phyloP scores from a whole-genome alignment of 257 asterid species.

The Capsicum rhomboideum region DNA sequence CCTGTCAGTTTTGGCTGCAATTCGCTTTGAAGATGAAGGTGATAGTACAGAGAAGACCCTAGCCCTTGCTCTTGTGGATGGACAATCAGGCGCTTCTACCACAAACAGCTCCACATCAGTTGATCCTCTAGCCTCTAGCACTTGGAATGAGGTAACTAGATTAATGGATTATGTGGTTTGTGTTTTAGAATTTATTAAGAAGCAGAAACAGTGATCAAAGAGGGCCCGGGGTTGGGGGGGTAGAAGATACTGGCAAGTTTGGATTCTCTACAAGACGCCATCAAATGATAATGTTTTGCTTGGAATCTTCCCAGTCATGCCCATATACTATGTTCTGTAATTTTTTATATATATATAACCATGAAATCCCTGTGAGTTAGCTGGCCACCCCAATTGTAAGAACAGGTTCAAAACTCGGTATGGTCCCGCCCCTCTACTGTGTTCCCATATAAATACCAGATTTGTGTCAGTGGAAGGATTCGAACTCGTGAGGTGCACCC shows the following conservation, averaged over 20 bases:
- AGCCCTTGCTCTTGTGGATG: constrained; percentile 59
- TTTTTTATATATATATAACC: not conserved
- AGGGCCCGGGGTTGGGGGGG: too few species aligned
- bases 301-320: not conserved
- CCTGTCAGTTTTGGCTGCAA: constrained; percentile 69
- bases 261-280: not conserved
- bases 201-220: not conserved
- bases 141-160: constrained; percentile 65
- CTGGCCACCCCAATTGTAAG: not conserved
- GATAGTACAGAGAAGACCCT: constrained; percentile 62
- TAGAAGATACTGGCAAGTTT: not conserved
- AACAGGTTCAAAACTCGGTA: not conserved
- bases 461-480: not conserved
- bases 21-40: constrained; percentile 60
- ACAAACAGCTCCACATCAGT: constrained; percentile 31
- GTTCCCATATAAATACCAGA: not conserved
- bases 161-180: not conserved
- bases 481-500: not conserved
- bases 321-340: not conserved
- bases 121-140: constrained; percentile 80
- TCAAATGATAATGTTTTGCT: not conserved
- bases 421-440: not conserved
- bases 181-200: not conserved
- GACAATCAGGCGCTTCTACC: constrained; percentile 40
- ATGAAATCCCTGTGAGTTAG: not conserved